Conservation (phyloP, 2,329 filamentous ascomycete genomes). For the Phoma sp. region DNA sequence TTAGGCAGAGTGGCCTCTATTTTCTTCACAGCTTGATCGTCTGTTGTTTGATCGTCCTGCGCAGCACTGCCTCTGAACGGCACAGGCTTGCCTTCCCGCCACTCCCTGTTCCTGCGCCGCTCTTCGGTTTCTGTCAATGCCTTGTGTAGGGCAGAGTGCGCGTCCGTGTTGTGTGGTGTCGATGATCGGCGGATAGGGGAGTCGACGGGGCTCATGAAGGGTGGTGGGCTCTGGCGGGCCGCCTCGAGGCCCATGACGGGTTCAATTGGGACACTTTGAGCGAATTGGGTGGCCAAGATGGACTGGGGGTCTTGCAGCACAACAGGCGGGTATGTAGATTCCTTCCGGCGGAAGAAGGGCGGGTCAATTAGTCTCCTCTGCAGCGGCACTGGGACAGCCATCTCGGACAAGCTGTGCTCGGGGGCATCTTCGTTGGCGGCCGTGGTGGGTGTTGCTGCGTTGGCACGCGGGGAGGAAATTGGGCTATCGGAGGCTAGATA, state of each 20-base stretch:
- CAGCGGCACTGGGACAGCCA: slow-evolving; percentile 38
- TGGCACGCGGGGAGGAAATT: slow-evolving; percentile 45
- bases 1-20: slow-evolving; percentile 69
- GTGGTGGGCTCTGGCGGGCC: slow-evolving; percentile 40
- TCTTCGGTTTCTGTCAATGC: slow-evolving; percentile 46
- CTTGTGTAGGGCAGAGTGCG: slow-evolving; percentile 34
- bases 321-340: slow-evolving; percentile 30
- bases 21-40: slow-evolving; percentile 63
- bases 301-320: slow-evolving; percentile 39
- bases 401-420: slow-evolving; percentile 31
- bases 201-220: slow-evolving; percentile 48
- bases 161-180: slow-evolving; percentile 34
- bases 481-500: slow-evolving; percentile 61
- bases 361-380: slow-evolving; percentile 43
- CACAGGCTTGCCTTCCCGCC: slow-evolving; percentile 57
- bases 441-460: slow-evolving; percentile 28
- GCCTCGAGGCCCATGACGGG: slow-evolving; percentile 29
- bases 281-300: slow-evolving; percentile 43
- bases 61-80: slow-evolving; percentile 46
- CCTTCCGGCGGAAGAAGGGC: slow-evolving; percentile 40
- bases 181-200: slow-evolving; percentile 42
- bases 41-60: slow-evolving; percentile 51
- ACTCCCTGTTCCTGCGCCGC: slow-evolving; percentile 55
- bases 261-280: slow-evolving; percentile 27
- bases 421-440: slow-evolving; percentile 36